phyloP scores from a whole-genome alignment of 345 rosid genomes.

The Salix dunnii region DNA sequence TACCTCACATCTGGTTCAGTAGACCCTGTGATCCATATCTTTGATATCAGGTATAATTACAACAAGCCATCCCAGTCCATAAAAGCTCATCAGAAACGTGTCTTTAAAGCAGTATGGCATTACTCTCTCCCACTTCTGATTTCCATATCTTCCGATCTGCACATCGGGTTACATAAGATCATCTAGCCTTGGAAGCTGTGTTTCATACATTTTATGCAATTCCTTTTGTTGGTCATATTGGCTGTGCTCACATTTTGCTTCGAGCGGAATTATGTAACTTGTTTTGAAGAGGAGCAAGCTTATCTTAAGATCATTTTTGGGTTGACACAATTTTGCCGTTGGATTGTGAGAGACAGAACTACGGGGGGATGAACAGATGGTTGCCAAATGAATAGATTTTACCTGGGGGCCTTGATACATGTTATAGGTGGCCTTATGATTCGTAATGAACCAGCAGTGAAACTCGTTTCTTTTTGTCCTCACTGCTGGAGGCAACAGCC shows the following conservation, averaged over 20 bases:
- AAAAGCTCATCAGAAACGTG: constrained; percentile 81
- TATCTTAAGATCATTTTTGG: not conserved
- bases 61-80: constrained; percentile 75
- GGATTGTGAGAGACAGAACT: not conserved
- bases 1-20: constrained; percentile 83
- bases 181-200: not conserved
- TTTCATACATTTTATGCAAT: not conserved
- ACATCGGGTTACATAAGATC: constrained; percentile 75
- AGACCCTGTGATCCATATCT: constrained; percentile 81
- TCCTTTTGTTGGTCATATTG: not conserved
- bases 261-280: not conserved
- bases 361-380: not conserved
- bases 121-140: constrained; percentile 63
- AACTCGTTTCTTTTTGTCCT: not conserved
- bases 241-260: not conserved
- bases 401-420: not conserved
- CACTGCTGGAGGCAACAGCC: not conserved
- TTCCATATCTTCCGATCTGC: constrained; percentile 84
- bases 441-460: not conserved
- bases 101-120: constrained; percentile 87
- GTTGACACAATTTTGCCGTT: not conserved
- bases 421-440: not conserved
- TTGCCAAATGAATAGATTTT: not conserved
- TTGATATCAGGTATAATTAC: constrained; percentile 80
- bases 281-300: not conserved